phyloP scores from a whole-genome alignment of 306 rosid species.

The Styphnolobium japonicum region DNA sequence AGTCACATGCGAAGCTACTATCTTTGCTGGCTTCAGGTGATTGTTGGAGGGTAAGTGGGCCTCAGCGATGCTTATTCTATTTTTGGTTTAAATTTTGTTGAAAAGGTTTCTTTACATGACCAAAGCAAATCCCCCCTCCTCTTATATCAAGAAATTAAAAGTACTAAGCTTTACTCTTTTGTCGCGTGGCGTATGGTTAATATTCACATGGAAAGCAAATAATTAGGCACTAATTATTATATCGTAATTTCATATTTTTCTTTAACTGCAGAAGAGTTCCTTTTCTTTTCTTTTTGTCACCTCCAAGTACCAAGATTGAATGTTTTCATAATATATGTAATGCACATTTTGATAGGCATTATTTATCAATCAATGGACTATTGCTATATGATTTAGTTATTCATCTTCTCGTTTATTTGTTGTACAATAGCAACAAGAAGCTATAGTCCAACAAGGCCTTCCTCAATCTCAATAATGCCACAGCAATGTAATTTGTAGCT shows the following conservation, averaged over 20 bases:
- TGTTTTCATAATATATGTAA: neutral
- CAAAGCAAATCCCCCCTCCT: neutral
- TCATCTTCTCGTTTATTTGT: neutral
- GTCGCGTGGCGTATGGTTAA: neutral
- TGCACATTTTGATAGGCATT: neutral
- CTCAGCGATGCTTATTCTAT: neutral
- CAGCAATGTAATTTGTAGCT: neutral
- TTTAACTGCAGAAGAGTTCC: neutral
- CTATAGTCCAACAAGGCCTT: neutral
- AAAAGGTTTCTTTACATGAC: neutral
- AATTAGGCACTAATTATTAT: neutral
- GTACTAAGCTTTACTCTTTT: neutral
- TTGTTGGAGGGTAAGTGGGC: neutral
- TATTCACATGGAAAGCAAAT: slow-evolving; percentile 6
- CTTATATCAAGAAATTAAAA: neutral
- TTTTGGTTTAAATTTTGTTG: neutral
- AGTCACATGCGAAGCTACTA: neutral
- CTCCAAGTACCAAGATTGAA: neutral
- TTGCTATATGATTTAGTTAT: neutral
- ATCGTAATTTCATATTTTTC: neutral
- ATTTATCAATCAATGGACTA: neutral
- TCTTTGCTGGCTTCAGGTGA: neutral
- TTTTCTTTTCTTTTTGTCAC: neutral
- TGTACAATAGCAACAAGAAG: neutral
- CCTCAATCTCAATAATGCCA: neutral